phyloP scores from a whole-genome alignment of 805 yeast species.

The Saccharomycopsis lassenensis region DNA sequence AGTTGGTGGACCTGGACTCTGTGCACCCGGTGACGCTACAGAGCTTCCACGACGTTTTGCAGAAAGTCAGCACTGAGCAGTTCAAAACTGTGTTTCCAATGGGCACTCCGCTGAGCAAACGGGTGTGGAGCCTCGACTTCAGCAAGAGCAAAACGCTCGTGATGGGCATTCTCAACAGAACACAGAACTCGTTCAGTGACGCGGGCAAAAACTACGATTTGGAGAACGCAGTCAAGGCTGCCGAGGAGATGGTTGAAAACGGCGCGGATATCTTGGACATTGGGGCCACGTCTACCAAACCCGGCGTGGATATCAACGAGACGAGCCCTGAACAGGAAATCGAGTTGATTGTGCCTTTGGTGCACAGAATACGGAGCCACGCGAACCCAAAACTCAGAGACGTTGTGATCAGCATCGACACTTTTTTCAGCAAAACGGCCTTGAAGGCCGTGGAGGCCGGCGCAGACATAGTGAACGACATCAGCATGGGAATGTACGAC shows the following conservation, averaged over 20 bases:
- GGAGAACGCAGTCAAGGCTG: constrained; percentile 34
- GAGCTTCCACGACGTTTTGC: constrained; percentile 51
- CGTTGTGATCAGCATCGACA: constrained; percentile 71
- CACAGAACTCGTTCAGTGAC: constrained; percentile 94
- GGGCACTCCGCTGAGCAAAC: no score
- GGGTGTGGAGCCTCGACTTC: constrained; percentile 17
- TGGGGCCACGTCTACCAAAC: constrained; percentile 93
- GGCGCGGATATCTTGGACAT: constrained; percentile 79
- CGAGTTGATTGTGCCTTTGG: constrained; percentile 56
- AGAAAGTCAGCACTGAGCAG: constrained; percentile 18
- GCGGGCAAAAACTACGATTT: constrained; percentile 46
- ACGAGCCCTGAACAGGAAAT: constrained; percentile 55
- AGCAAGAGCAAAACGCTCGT: constrained; percentile 43
- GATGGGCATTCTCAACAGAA: constrained; percentile 84
- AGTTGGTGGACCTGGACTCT: constrained; percentile 44
- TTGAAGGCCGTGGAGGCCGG: constrained; percentile 57
- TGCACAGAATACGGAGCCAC: constrained; percentile 45
- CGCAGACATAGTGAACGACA: constrained; percentile 87
- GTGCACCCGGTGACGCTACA: constrained; percentile 69
- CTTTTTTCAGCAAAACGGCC: constrained; percentile 74
- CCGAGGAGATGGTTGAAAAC: constrained; percentile 36
- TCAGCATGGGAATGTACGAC: constrained; percentile 80
- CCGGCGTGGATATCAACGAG: constrained; percentile 40
- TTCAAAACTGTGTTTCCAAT: no score
- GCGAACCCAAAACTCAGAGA: constrained; percentile 27